Evolutionary conservation across 208 protist genomes (phyloP).

Genomic region (Phytomonas francai): DNA sequence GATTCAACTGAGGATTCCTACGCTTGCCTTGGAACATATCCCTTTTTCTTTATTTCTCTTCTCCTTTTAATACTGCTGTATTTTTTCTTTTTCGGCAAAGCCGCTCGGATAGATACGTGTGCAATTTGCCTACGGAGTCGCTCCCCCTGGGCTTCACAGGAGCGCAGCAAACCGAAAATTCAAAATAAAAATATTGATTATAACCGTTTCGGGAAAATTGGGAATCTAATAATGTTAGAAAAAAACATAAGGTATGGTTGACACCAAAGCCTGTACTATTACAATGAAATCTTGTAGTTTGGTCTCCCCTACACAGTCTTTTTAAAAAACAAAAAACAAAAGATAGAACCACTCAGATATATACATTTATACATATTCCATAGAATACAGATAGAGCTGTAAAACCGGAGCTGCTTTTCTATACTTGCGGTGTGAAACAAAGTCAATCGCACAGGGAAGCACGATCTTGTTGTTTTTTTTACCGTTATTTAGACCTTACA

Average conservation of each 20-base stretch:
- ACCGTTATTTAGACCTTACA: neutral
- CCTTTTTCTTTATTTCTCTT: neutral
- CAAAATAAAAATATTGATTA: neutral
- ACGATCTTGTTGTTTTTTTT: neutral
- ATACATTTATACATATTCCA: neutral
- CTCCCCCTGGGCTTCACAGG: neutral
- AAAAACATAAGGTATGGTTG: neutral
- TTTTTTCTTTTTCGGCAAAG: neutral
- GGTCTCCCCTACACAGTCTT: neutral
- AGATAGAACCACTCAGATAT: no score
- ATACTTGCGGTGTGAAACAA: neutral
- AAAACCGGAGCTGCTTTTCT: neutral
- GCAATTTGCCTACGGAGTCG: neutral
- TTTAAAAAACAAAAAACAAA: neutral
- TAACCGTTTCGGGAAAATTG: neutral
- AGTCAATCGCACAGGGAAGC: neutral
- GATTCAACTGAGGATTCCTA: neutral
- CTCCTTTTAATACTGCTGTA: neutral
- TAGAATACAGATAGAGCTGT: neutral
- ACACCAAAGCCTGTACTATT: neutral
- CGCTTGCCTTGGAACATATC: neutral
- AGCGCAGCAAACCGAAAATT: neutral
- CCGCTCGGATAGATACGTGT: neutral
- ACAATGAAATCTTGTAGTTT: neutral
- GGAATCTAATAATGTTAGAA: neutral